These are phyloP conservation scores for Russula abietina DNA, from an alignment of 768 basidiomycete genomes.

Conservation along the genomic window DNA sequence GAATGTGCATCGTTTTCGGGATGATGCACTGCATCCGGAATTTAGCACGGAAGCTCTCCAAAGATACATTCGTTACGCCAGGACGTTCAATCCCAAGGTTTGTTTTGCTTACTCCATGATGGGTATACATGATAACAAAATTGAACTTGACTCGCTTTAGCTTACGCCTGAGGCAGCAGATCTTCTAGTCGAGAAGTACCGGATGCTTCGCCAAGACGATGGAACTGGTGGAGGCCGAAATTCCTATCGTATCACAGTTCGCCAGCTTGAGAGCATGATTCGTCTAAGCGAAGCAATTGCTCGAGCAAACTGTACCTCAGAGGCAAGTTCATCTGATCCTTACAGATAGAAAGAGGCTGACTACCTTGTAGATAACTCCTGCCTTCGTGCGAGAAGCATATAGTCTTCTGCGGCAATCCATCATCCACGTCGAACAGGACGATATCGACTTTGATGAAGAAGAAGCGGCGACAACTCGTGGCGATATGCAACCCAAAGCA, in stretches of 20 bases:
- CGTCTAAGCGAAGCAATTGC: slow-evolving; percentile 97
- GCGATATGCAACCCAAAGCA: slow-evolving; percentile 33
- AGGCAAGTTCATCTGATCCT: slow-evolving; percentile 42
- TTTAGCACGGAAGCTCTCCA: slow-evolving; percentile 97
- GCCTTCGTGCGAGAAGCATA: slow-evolving; percentile 95
- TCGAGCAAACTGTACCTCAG: slow-evolving; percentile 91
- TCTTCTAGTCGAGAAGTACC: slow-evolving; percentile 91
- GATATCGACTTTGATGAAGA: slow-evolving; percentile 97
- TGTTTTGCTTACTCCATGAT: neutral
- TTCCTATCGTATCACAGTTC: slow-evolving; percentile 95
- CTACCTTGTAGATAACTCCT: slow-evolving; percentile 66
- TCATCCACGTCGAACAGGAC: slow-evolving; percentile 99
- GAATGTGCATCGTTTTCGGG: slow-evolving; percentile 92
- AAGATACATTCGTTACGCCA: slow-evolving; percentile 92
- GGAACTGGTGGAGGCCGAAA: slow-evolving; percentile 81
- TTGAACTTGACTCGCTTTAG: slow-evolving; percentile 37
- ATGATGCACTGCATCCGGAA: slow-evolving; percentile 92
- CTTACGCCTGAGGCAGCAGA: slow-evolving; percentile 90
- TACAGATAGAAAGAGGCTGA: neutral
- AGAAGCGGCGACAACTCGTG: slow-evolving; percentile 56
- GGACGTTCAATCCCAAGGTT: slow-evolving; percentile 98
- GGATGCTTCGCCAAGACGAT: slow-evolving; percentile 88
- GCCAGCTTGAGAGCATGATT: slow-evolving; percentile 98
- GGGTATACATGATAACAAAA: neutral
- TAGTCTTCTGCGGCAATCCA: slow-evolving; percentile 88